Percentiles rank a stretch among this genome's conserved stretches.
phyloP scores from a whole-genome alignment of 441 rosid genomes.

The Macaranga tanarius region DNA sequence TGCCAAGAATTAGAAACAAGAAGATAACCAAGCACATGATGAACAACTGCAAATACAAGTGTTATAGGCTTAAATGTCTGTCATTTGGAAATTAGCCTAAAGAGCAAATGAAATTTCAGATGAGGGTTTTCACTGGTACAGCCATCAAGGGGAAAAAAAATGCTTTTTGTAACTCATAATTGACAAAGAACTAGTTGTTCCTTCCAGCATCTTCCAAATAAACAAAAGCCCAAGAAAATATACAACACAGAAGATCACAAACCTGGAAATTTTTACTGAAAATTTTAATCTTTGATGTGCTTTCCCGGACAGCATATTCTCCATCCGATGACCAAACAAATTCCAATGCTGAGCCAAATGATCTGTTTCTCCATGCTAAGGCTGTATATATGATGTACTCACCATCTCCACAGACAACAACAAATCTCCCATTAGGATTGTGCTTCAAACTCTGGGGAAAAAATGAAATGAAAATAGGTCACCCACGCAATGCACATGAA shows the following conservation, averaged over 20 bases:
- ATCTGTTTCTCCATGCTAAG: conserved; percentile 98
- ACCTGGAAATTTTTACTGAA: conserved; percentile 98
- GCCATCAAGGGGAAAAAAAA: neutral
- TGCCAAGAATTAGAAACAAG: neutral
- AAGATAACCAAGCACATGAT: neutral
- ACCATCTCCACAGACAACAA: conserved; percentile 98
- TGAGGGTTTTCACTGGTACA: neutral
- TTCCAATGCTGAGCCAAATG: conserved; percentile 97
- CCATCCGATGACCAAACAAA: conserved; percentile 98
- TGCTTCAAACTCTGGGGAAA: conserved; percentile 83
- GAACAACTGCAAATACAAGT: neutral
- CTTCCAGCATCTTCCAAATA: neutral
- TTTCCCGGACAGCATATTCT: conserved; percentile 97
- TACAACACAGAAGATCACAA: conserved; percentile 22
- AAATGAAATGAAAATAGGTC: conserved; percentile 9
- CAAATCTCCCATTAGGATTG: conserved; percentile 98
- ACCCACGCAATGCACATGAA: conserved; percentile 1
- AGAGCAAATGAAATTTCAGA: neutral
- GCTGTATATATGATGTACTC: conserved; percentile 97
- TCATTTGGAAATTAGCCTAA: neutral
- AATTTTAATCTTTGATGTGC: conserved; percentile 85
- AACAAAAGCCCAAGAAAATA: neutral
- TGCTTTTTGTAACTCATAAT: neutral
- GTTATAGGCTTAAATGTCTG: neutral
- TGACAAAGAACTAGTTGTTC: neutral